Percentiles rank a stretch among this genome's conserved stretches.
phyloP scores from a whole-genome alignment of 2,329 filamentous ascomycete genomes.

The Calonectria pteridis region DNA sequence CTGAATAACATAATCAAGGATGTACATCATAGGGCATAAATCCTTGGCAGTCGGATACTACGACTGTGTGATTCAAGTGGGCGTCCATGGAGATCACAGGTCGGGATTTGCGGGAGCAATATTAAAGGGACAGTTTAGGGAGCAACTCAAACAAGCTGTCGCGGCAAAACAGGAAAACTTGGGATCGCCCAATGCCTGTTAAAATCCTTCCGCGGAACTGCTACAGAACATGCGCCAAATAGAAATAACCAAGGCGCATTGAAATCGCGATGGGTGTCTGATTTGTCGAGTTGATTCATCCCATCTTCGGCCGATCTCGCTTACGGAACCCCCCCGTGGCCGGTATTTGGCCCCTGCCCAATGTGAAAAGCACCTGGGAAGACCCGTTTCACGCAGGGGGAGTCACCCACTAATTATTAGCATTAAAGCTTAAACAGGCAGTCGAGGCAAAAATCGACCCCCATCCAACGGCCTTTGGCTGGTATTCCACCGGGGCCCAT shows the following conservation, averaged over 20 bases:
- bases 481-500: not conserved
- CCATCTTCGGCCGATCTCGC: constrained; percentile 16
- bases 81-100: not conserved
- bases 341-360: constrained; percentile 15
- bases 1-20: not conserved
- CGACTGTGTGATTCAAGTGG: not conserved
- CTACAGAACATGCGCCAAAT: not conserved
- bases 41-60: not conserved
- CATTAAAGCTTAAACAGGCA: constrained; percentile 11
- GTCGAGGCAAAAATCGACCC: not conserved
- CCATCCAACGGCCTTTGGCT: not conserved
- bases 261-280: not conserved
- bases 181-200: not conserved
- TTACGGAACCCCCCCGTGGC: not conserved
- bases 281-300: constrained; percentile 9
- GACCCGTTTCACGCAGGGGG: constrained; percentile 4
- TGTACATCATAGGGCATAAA: not conserved
- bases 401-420: constrained; percentile 1
- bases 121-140: not conserved
- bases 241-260: not conserved
- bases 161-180: not conserved
- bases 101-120: not conserved
- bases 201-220: not conserved
- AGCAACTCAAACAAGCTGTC: not conserved
- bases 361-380: constrained; percentile 2